Conservation (phyloP, 331 rosid species). For the Acacia concinna region DNA sequence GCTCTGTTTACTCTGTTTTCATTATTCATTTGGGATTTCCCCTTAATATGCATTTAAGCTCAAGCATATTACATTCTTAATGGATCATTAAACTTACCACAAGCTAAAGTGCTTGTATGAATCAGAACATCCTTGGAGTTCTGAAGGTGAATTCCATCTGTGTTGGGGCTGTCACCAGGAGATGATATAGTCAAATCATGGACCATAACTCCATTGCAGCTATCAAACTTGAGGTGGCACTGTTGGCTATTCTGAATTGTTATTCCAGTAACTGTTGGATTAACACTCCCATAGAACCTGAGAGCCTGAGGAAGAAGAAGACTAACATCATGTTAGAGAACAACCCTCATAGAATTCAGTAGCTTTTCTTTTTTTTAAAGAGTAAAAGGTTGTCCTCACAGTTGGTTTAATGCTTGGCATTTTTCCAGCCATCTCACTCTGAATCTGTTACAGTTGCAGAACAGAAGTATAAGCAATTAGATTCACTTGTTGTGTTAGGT, state of each 20-base stretch:
- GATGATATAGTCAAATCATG: slow-evolving; percentile 15
- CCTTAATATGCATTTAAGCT: background rate
- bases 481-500: background rate
- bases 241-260: slow-evolving; percentile 67
- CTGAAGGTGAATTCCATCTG: slow-evolving; percentile 25
- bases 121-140: slow-evolving; percentile 18
- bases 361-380: background rate
- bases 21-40: background rate
- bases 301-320: slow-evolving; percentile 11
- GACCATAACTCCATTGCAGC: slow-evolving; percentile 12
- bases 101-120: slow-evolving; percentile 14
- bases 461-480: background rate
- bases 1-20: background rate
- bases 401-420: slow-evolving; percentile 21
- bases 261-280: slow-evolving; percentile 44
- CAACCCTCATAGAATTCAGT: background rate
- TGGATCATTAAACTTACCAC: slow-evolving; percentile 13
- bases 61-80: background rate
- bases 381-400: background rate
- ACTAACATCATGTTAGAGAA: slow-evolving; percentile 5
- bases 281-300: slow-evolving; percentile 5
- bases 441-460: slow-evolving; percentile 10
- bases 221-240: slow-evolving; percentile 34
- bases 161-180: slow-evolving; percentile 16
- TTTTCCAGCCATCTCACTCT: slow-evolving; percentile 2